Percentiles rank a stretch among this genome's conserved stretches.
Evolutionary conservation across 345 rosid species (phyloP).

Genomic region (Murraya koenigii): DNA sequence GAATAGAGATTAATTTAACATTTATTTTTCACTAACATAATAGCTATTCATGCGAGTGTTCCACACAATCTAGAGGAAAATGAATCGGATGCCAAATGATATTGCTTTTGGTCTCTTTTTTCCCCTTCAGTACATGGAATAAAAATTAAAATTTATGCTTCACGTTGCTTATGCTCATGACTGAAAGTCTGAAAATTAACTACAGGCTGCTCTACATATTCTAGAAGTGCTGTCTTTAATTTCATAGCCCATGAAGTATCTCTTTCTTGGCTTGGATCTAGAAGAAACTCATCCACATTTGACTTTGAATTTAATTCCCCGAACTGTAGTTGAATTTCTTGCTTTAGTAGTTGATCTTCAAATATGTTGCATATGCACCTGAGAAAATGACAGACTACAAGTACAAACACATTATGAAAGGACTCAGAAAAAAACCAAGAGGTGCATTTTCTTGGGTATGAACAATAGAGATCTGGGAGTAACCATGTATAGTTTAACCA

Average conservation of each 20-base stretch:
- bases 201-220: too few species aligned
- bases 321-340: background rate
- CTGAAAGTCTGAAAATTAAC: background rate
- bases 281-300: background rate
- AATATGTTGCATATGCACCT: background rate
- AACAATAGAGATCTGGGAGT: background rate
- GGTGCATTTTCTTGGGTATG: background rate
- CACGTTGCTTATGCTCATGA: background rate
- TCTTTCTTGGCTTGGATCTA: background rate
- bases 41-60: background rate
- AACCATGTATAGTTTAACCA: background rate
- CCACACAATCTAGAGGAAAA: constrained; percentile 1
- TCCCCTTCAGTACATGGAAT: background rate
- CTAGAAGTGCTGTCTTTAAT: background rate
- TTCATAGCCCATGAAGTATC: background rate
- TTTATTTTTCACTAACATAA: background rate
- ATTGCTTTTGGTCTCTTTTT: background rate
- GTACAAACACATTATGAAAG: background rate
- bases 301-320: background rate
- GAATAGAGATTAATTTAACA: background rate
- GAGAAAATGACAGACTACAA: background rate
- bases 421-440: background rate
- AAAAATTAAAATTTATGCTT: too few species aligned
- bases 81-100: background rate
- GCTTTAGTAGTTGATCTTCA: background rate